Evolutionary conservation across 139 green algal genomes (phyloP), one percentile per base, ranked within the genome.

Genomic region (Auxenochlorella pyrenoidosa): DNA sequence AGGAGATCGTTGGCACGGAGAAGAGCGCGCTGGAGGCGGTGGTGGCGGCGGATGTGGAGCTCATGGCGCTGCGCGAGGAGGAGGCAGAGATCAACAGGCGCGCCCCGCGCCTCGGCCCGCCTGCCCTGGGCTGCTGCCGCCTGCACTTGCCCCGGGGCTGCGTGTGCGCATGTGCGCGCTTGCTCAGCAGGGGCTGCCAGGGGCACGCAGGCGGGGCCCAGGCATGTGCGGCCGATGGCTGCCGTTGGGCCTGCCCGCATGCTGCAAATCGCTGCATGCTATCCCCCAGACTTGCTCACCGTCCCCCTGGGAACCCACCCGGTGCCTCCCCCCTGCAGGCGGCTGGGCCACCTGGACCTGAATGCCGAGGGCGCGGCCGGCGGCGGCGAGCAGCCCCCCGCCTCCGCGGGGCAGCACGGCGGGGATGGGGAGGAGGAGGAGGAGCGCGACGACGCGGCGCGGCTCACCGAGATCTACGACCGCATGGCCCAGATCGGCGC

Each of bases 391-490:
- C 79, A 93, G 90, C 88, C 75, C 0, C 63, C 78, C 54, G 78
- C 82, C 32, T 28, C 54, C n/a, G 36, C 28, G 54, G 79, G 60
- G 58, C 36, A 30, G 40, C 40, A 86, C 30, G 82, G 41, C 32
- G 58, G 78, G 68, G 76, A 34, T 4, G 47, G 83, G 21, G 82
- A 84, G 8, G 85, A 87, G 13, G 93, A 90, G 18, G 90, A 91
- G 22, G 73, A 84, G 68, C 65, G 54, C 79, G 84, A 91, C 65
- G 58, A 83, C 90, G 76, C 83, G 40, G 88, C 94, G 16, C 91
- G 96, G 30, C 91, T 99, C 54, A 97, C 95, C 41, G 95, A 97
- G 86, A 93, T 99, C 22, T 99, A 99, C 87, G 97, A 99, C 82
- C 91, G 92, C 70, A 97, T 99, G 95, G 82, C 90, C 34, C 88